Evolutionary conservation across 257 asterid species (phyloP).

Genomic region (Plantago major): DNA sequence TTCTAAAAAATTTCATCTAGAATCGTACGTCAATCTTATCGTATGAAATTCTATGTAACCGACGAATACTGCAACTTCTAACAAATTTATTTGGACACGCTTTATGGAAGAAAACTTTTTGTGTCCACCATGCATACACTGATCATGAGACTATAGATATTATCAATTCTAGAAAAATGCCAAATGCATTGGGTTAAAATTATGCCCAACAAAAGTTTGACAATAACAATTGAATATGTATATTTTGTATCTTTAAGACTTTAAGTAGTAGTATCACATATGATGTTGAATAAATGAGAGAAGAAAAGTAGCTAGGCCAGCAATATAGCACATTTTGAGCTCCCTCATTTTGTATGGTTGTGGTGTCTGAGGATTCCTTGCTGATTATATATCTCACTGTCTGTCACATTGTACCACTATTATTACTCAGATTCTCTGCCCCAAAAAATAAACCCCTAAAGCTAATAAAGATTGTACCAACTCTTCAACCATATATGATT

Average conservation of each 20-base stretch:
- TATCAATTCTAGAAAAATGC: constrained; percentile 26
- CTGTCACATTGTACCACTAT: background rate
- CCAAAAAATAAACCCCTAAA: background rate
- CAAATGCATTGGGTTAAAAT: constrained; percentile 30
- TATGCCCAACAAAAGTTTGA: constrained; percentile 18
- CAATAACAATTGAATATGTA: background rate
- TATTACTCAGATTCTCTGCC: constrained; percentile 31
- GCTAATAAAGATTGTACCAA: constrained; percentile 13
- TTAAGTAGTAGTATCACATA: too few relatives aligned
- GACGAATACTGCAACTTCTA: too few relatives aligned
- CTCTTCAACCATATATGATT: constrained; percentile 18
- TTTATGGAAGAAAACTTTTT: too few relatives aligned
- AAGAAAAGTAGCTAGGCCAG: constrained; percentile 8
- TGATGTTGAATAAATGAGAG: background rate
- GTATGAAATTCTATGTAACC: too few relatives aligned
- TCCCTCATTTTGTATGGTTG: constrained; percentile 21
- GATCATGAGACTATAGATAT: background rate
- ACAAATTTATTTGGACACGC: too few relatives aligned
- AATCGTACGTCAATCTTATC: too few relatives aligned
- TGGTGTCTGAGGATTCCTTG: constrained; percentile 15
- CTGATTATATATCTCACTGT: background rate
- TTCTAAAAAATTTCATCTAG: too few relatives aligned
- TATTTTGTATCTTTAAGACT: too few relatives aligned
- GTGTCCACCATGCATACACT: too few relatives aligned
- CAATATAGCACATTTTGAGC: background rate